Conservation (phyloP, 2,329 filamentous ascomycete genomes). For the Colletotrichum euphorbiae region DNA sequence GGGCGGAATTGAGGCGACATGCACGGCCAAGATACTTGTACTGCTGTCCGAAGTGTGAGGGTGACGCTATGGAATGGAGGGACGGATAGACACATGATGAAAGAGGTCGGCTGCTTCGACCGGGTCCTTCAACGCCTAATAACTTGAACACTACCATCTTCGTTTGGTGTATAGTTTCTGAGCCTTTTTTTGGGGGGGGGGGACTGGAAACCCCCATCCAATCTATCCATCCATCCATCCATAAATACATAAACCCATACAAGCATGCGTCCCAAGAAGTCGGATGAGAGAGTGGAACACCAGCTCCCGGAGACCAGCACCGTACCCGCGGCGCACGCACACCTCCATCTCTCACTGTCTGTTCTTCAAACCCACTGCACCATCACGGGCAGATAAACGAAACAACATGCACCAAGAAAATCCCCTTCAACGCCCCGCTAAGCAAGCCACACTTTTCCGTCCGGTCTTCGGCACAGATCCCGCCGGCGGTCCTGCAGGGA, state of each 20-base stretch:
- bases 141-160: too few species aligned
- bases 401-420: too few species aligned
- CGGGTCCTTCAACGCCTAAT: background rate
- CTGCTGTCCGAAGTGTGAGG: background rate
- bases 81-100: slow-evolving; percentile 30
- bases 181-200: background rate
- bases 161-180: background rate
- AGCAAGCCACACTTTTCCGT: slow-evolving; percentile 39
- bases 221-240: background rate
- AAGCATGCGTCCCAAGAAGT: slow-evolving; percentile 7
- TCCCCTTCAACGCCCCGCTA: slow-evolving; percentile 5
- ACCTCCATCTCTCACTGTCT: slow-evolving; percentile 15
- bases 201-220: background rate
- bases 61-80: slow-evolving; percentile 33
- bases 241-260: background rate
- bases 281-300: slow-evolving; percentile 1
- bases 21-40: background rate
- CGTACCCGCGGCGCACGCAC: slow-evolving; percentile 19
- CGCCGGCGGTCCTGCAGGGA: slow-evolving; percentile 32
- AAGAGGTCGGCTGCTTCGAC: slow-evolving; percentile 26
- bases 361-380: background rate
- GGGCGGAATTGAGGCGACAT: background rate
- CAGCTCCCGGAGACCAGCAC: background rate
- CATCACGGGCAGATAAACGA: background rate
- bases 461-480: slow-evolving; percentile 40